These are phyloP conservation scores for Moniliella sp. DNA, from an alignment of 1,284 basidiomycete genomes.

Conservation along the genomic window DNA sequence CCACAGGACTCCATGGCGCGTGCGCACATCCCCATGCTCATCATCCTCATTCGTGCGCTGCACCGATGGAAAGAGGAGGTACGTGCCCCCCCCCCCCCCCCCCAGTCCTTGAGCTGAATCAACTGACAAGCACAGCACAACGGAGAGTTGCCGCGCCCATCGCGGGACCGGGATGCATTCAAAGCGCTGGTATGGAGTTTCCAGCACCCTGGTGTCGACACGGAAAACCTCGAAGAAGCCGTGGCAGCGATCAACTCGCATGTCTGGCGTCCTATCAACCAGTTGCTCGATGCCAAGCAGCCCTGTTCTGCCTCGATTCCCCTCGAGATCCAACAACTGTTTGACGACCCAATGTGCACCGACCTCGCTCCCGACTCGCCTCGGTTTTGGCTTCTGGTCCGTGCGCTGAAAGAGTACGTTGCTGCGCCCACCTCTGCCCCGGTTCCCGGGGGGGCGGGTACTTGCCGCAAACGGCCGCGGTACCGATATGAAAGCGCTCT, in stretches of 20 bases:
- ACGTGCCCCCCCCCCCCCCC: conserved; percentile 18
- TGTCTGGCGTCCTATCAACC: conserved; percentile 18
- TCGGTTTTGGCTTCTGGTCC: conserved; percentile 68
- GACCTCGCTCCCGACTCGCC: conserved; percentile 36
- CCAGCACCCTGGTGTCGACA: conserved; percentile 47
- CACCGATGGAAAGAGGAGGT: conserved; percentile 57
- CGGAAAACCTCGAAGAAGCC: conserved; percentile 67
- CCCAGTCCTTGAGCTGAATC: no score
- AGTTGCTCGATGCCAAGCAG: background rate
- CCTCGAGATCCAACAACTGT: conserved; percentile 25
- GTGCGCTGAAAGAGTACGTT: conserved; percentile 46
- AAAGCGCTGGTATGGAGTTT: conserved; percentile 42
- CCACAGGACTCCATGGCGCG: conserved; percentile 15
- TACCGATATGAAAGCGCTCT: conserved; percentile 95
- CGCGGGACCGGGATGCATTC: conserved; percentile 56
- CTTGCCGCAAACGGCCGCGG: conserved; percentile 45
- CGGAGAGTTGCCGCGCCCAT: conserved; percentile 42
- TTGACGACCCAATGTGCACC: conserved; percentile 44
- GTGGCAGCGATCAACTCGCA: conserved; percentile 20
- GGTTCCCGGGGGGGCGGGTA: conserved; percentile 10
- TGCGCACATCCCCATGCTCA: conserved; percentile 23
- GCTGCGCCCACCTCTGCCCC: conserved; percentile 36
- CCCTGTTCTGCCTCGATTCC: conserved; percentile 5
- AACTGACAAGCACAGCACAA: conserved; percentile 50
- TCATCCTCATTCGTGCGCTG: conserved; percentile 46